Evolutionary conservation across 2,329 filamentous ascomycete genomes (phyloP), one percentile per base, ranked within the genome.

Genomic region (Alternaria sp.): DNA sequence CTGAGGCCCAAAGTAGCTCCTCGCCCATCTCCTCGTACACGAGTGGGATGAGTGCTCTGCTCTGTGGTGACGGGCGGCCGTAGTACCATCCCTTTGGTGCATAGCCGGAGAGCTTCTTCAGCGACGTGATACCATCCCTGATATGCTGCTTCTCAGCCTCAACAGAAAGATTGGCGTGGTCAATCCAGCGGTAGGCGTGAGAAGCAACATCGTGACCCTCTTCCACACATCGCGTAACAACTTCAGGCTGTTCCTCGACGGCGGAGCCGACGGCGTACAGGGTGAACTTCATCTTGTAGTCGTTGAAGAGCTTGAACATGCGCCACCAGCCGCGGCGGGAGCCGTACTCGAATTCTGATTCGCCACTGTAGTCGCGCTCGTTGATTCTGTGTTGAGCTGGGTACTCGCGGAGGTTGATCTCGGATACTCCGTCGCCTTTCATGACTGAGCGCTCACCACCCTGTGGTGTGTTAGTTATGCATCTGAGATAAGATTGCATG

Each of bases 11-110:
- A 0, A 86, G 70, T 0, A 87, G 79, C 59, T 81, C 80, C 54
- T 83, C 81, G 5, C 84, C 83, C 79, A 87, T 83, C 72, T 87
- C 85, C 61, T 84, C 81, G 71, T 85, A 86, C 1, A 86, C 81
- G 55, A 85, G 79, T n/a, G 81, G 82, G 1, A 87, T 79, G 21
- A 86, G 73, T 10, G 81, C 81, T 10, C 81, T 76, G 9, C 81
- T 83, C 45, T 84, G 82, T 1, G 83, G 82, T 8, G 80, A 82
- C 4, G 74, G 74, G 0, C 84, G 78, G 0, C 84, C 84, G 58
- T 85, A 85, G 76, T 85, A 86, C 78, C 83, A 85, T 0, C 84
- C 84, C 21, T 79, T 76, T 0, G 84, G 84, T 10, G 81, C 82
- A 59, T 83, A 81, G 1, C 84, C 84, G 5, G 80, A 80, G 9